These are phyloP conservation scores for Gossypium longicalyx DNA, from an alignment of 345 rosid genomes.

Conservation along the genomic window DNA sequence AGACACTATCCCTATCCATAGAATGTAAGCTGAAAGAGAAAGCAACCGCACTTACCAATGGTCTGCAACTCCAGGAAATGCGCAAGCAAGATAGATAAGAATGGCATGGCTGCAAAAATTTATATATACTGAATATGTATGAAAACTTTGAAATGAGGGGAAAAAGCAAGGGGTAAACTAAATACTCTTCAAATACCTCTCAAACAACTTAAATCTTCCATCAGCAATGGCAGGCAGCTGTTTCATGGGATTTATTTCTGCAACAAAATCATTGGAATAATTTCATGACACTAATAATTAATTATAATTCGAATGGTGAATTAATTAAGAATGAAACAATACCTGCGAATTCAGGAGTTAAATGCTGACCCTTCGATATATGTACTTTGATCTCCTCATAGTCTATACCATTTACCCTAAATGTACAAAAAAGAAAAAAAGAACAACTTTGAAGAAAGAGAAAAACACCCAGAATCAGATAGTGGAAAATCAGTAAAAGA, in stretches of 20 bases:
- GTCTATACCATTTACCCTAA: conserved; percentile 62
- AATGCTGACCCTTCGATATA: conserved; percentile 51
- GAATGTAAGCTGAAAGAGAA: neutral
- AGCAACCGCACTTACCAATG: conserved; percentile 54
- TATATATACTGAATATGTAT: neutral
- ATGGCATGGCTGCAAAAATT: conserved; percentile 70
- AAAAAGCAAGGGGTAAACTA: neutral
- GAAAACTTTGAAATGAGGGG: neutral
- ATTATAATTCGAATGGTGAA: neutral
- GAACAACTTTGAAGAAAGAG: neutral
- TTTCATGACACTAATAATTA: no score
- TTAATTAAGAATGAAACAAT: neutral
- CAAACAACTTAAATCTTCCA: conserved; percentile 76
- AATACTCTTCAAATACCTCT: conserved; percentile 47
- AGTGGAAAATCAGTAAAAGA: neutral
- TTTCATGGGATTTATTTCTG: conserved; percentile 70
- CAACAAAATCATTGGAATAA: conserved; percentile 13
- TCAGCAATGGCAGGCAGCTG: conserved; percentile 75
- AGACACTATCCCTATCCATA: neutral
- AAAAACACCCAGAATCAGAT: neutral
- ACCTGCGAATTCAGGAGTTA: conserved; percentile 69
- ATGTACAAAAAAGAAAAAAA: neutral
- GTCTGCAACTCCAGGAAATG: conserved; percentile 76
- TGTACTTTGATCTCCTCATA: conserved; percentile 65
- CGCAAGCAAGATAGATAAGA: conserved; percentile 64